Evolutionary conservation across 495 filamentous ascomycete species (phyloP).

Genomic region (Penicillium egyptiacum): DNA sequence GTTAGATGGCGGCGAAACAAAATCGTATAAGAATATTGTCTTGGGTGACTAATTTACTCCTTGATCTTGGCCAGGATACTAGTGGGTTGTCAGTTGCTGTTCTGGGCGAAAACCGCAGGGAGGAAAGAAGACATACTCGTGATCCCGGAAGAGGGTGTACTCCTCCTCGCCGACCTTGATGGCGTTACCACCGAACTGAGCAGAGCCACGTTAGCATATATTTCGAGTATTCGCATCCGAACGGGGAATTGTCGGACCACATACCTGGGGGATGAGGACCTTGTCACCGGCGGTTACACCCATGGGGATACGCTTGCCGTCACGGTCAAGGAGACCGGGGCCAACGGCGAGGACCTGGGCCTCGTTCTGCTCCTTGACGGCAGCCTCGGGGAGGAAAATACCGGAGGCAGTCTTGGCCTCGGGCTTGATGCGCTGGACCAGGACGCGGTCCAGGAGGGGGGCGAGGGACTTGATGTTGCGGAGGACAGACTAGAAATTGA

Average conservation of each 20-base stretch:
- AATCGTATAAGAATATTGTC: constrained; percentile 19
- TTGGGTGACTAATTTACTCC: constrained; percentile 54
- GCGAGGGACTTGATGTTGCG: constrained; percentile 94
- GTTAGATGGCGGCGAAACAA: constrained; percentile 19
- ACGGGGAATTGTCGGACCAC: constrained; percentile 24
- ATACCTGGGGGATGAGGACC: constrained; percentile 95
- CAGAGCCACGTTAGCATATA: constrained; percentile 11
- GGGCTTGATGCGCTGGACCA: constrained; percentile 97
- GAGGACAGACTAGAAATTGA: constrained; percentile 58
- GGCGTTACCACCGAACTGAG: constrained; percentile 88
- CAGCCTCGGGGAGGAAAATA: constrained; percentile 96
- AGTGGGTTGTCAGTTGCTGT: constrained; percentile 25
- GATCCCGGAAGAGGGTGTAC: constrained; percentile 91
- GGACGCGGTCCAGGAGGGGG: constrained; percentile 95
- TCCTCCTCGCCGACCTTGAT: constrained; percentile 98
- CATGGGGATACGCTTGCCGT: constrained; percentile 81
- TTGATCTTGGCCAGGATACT: constrained; percentile 89
- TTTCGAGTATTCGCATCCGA: neutral
- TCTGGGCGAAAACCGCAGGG: neutral
- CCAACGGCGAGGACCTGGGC: constrained; percentile 94
- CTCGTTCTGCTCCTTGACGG: constrained; percentile 97
- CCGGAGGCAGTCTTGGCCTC: constrained; percentile 93
- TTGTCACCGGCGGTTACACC: constrained; percentile 82
- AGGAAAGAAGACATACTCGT: constrained; percentile 68
- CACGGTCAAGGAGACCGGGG: constrained; percentile 79